Evolutionary conservation across 768 basidiomycete species (phyloP).

Genomic region (Boletus edulis): DNA sequence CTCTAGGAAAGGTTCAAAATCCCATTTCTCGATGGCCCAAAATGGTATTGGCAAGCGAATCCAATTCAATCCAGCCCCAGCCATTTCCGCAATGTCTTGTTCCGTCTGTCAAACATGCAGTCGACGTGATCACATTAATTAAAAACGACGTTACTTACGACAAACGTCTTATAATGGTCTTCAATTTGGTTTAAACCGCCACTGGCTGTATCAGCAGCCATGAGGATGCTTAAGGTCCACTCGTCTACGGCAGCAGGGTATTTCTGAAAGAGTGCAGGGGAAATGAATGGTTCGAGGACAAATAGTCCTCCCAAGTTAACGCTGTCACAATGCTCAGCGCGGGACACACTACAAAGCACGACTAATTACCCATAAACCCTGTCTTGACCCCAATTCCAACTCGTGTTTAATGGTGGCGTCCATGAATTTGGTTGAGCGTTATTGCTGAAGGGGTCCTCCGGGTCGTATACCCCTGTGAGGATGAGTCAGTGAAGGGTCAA

Average conservation of each 20-base stretch:
- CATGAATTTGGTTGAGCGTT: slow-evolving; percentile 73
- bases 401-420: slow-evolving; percentile 75
- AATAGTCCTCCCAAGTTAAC: slow-evolving; percentile 78
- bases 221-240: slow-evolving; percentile 61
- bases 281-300: slow-evolving; percentile 77
- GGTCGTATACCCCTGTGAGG: slow-evolving; percentile 58
- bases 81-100: slow-evolving; percentile 85
- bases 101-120: slow-evolving; percentile 57
- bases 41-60: slow-evolving; percentile 77
- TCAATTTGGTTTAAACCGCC: slow-evolving; percentile 69
- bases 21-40: slow-evolving; percentile 81
- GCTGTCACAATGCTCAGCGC: slow-evolving; percentile 26
- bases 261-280: slow-evolving; percentile 59
- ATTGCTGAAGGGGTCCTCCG: slow-evolving; percentile 73
- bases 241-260: slow-evolving; percentile 61
- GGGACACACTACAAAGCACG: slow-evolving; percentile 3
- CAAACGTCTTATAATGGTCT: slow-evolving; percentile 79
- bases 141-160: slow-evolving; percentile 46
- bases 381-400: slow-evolving; percentile 68
- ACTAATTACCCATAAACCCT: slow-evolving; percentile 53
- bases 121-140: background rate
- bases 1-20: slow-evolving; percentile 73
- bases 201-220: slow-evolving; percentile 60
- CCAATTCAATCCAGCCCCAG: slow-evolving; percentile 85
- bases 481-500: slow-evolving; percentile 1